Percentiles rank a stretch among this genome's conserved stretches.
Evolutionary conservation across 2,329 filamentous ascomycete species (phyloP).

Genomic region (Colletotrichum australisinense): DNA sequence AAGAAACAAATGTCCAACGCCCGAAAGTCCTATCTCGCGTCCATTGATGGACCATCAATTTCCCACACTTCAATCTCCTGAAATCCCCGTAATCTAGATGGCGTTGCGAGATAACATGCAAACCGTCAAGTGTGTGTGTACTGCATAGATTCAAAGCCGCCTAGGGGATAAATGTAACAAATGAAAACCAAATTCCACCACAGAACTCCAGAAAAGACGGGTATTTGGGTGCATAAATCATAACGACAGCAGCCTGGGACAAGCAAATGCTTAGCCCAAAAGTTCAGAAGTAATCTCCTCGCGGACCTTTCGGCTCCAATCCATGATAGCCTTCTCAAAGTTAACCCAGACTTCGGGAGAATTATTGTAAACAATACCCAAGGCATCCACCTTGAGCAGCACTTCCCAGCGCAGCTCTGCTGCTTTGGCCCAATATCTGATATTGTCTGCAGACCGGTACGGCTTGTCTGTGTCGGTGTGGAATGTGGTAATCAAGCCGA

Average conservation of each 20-base stretch:
- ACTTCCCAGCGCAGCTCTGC: conserved; percentile 95
- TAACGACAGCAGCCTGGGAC: conserved; percentile 27
- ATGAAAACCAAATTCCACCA: conserved; percentile 9
- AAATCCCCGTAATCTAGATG: background rate
- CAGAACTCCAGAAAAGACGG: conserved; percentile 32
- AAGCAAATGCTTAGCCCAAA: conserved; percentile 18
- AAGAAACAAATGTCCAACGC: conserved; percentile 15
- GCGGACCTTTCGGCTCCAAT: conserved; percentile 86
- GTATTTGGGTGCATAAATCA: conserved; percentile 36
- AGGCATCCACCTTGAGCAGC: conserved; percentile 83
- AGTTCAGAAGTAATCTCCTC: conserved; percentile 84
- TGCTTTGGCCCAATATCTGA: conserved; percentile 96
- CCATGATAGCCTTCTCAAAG: conserved; percentile 85
- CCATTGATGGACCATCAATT: background rate
- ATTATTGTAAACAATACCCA: conserved; percentile 84
- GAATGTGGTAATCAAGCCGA: conserved; percentile 88
- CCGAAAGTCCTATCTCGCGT: background rate
- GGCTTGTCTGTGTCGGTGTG: conserved; percentile 96
- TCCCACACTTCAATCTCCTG: conserved; percentile 9
- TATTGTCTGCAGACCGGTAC: conserved; percentile 92
- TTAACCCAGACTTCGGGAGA: conserved; percentile 77
- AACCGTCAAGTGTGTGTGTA: conserved; percentile 13
- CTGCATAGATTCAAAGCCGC: conserved; percentile 13
- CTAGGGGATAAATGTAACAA: conserved; percentile 11
- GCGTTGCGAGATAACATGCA: conserved; percentile 10